Base-by-base conservation (phyloP, 371 early-diverging fungal genomes). In the Nematocida ausubeli region DNA sequence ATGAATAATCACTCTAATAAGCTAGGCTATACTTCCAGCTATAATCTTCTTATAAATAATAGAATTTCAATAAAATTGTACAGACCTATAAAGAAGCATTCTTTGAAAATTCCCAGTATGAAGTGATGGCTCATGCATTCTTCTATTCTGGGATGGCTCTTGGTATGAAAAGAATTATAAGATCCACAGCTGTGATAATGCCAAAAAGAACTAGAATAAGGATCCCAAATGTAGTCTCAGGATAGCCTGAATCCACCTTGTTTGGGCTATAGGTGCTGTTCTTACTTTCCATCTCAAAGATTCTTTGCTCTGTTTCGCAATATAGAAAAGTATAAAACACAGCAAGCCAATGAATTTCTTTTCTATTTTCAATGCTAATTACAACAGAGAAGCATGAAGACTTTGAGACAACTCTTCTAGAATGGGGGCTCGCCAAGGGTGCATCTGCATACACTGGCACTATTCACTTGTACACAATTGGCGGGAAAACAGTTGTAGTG, bases 331-430 rank as follows among this genome's bases (percentile, higher is more conserved):
- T 28, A 44, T 64, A 64, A 47, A 64, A 64, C 47, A 64, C 34
- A 44, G 16, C 7, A 2, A 30, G 4, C 26, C 52, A 44, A 73
- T 28, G 19, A 28, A 9, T 28, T 65, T 54, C 66, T 26, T 6
- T 32, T 58, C 39, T 67, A 40, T 40, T 42, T 44, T 24, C 9
- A 7, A 75, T 75, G 78, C 69, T 75, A n/a, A 49, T 75, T 35
- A 51, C 78, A 35, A n/a, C 65, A 26, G 64, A 64, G 35, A 47
- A 44, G 22, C 78, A 75, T 54, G 65, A 63, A 24, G 63, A 63
- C 9, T 51, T 75, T 64, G 67, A 75, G 30, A 55, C 32, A 34
- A 66, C 37, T 51, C 65, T 75, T 57, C 22, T 54, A 19, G 22
- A 6, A 16, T 30, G 28, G 12, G 66, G 78, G 0, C 58, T 75